Evolutionary conservation across 345 rosid species (phyloP), one percentile per base, ranked within the genome.

Genomic region (Linum lewisii): DNA sequence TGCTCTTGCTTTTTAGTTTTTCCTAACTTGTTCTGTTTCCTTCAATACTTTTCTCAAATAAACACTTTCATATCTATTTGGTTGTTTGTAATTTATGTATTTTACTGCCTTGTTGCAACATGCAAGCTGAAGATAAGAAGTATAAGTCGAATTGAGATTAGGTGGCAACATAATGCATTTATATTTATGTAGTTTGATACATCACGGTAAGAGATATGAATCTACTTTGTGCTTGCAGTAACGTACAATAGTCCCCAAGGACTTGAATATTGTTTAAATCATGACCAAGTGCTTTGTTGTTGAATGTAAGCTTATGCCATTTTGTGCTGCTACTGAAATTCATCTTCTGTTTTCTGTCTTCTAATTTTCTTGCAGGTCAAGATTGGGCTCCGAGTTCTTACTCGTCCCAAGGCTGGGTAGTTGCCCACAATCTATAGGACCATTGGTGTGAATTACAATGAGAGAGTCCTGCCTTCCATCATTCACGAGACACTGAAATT

Each of bases 311-410:
- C 2, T 25, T 16, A 6, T 15, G 0, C 21, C 10, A 20, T 1
- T 22, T 6, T 54, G 9, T n/a, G 6, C 38, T 63, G 52, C 1
- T 54, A 3, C 34, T 50, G 2, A 4, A 10, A 1, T 19, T 52
- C 18, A 38, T 25, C 37, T 37, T 60, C 45, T 38, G 32, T 51
- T 37, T 49, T 57, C 32, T 10, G 29, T 51, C 59, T 60, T 59
- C 15, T 65, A 60, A 52, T 61, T 66, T 36, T 50, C 66, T 19
- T 45, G 56, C 72, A 89, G 97, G 99, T 93, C 58, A 89, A 74
- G 75, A 93, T 93, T 73, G 95, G 94, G 49, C 94, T 93, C 54
- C 83, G 95, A 58, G 99, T 93, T 68, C 91, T 93, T 64, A 86
- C 95, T 22, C 97, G 97, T 37, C 99, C 97, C 9, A 62, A 77